A percentile compares a stretch with the other conserved stretches of the same genome.
phyloP scores from a whole-genome alignment of 805 yeast species.

The Candida oleophila region DNA sequence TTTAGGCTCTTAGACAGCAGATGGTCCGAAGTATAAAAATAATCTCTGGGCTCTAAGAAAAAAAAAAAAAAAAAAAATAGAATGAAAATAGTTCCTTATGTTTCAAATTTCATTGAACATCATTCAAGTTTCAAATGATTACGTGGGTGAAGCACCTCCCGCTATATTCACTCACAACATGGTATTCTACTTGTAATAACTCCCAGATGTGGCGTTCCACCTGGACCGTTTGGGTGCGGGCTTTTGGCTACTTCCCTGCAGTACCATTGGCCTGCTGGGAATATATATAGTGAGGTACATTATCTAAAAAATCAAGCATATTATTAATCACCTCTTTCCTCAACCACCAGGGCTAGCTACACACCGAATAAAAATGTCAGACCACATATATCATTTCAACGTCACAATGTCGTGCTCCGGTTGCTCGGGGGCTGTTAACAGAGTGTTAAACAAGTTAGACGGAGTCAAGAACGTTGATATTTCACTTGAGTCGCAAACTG shows the following conservation, averaged over 20 bases:
- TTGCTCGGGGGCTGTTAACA: slow-evolving; percentile 83
- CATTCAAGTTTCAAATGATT: too few species aligned
- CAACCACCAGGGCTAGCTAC: not conserved
- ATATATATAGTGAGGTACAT: too few species aligned
- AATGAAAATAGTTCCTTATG: too few species aligned
- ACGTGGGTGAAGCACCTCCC: too few species aligned
- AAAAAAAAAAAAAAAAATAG: too few species aligned
- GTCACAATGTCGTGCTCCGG: slow-evolving; percentile 87
- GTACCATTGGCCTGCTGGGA: too few species aligned
- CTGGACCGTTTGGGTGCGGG: not conserved
- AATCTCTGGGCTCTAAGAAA: too few species aligned
- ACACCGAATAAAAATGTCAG: slow-evolving; percentile 32
- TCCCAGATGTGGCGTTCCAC: not conserved
- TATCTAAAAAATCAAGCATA: not conserved
- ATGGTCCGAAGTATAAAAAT: too few species aligned
- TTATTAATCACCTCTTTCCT: not conserved
- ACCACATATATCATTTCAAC: slow-evolving; percentile 70
- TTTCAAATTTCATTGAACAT: too few species aligned
- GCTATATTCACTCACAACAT: not conserved
- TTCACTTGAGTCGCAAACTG: slow-evolving; percentile 78
- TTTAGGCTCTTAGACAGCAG: too few species aligned
- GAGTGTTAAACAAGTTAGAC: slow-evolving; percentile 65
- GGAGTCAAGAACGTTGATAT: slow-evolving; percentile 76
- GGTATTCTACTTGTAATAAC: not conserved
- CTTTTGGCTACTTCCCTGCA: not conserved